Evolutionary conservation across 2,329 filamentous ascomycete genomes (phyloP), one percentile per base, ranked within the genome.

Genomic region (Canariomyces notabilis): DNA sequence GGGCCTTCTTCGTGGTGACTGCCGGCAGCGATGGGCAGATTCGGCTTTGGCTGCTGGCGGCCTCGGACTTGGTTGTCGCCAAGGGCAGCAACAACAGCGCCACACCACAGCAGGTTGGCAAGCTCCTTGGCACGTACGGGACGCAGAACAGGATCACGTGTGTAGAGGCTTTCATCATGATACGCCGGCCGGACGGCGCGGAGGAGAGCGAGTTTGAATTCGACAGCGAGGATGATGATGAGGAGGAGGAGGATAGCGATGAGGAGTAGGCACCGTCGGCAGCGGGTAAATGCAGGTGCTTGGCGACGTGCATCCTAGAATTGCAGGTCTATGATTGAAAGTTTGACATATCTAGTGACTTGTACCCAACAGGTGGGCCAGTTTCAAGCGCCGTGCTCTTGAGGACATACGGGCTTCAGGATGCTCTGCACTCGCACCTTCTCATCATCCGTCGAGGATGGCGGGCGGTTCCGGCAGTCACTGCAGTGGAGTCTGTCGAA

Each of bases 121-220:
- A 69, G 54, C 63, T 94, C 45, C 63, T 95, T 36, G 89, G 83
- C 14, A 82, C 78, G 23, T 93, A 93, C 60, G 85, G 90, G 66
- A 95, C 90, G 18, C 82, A 84, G 37, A 90, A 91, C 63, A 76
- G 93, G 46, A 89, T 97, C 56, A 97, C 90, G 31, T 97, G 93
- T 63, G 62, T 97, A 59, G 82, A 81, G 57, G 85, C 85, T 18
- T 97, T 95, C 69, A 72, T 87, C 53, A 94, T 97, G 88, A 77
- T 87, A 64, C 77, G 82, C 57, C 72, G 76, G 37, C 77, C 79
- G 14, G 80, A 82, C 33, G 76, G 76, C 18, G 71, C 73, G 36
- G 80, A 80, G 57, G 80, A 79, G 15, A 79, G 74, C 59, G 79
- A 80, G 46, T 70, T 71, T 37, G 72, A 75, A 53, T 67, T 66